Conservation (phyloP, 371 early-diverging fungal genomes). For the Blakeslea trispora region DNA sequence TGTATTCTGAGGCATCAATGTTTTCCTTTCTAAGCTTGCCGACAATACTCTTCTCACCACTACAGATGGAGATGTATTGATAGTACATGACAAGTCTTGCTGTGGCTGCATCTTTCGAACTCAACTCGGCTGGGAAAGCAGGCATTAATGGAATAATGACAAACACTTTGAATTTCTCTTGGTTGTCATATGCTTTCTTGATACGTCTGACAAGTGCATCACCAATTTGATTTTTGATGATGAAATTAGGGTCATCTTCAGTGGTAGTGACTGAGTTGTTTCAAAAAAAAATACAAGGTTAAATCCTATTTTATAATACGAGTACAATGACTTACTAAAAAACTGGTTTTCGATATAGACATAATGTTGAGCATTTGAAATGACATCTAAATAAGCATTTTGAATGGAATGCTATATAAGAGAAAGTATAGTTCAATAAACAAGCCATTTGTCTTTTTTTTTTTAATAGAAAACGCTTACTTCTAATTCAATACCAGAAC, state of each 20-base stretch:
- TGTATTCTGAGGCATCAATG: conserved; percentile 65
- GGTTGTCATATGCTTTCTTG: conserved; percentile 65
- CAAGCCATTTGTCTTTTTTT: background rate
- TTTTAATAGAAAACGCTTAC: too few species aligned
- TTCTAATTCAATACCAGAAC: conserved; percentile 61
- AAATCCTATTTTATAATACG: conserved; percentile 8
- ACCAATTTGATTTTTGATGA: conserved; percentile 78
- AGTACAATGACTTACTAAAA: conserved; percentile 67
- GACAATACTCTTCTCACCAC: conserved; percentile 67
- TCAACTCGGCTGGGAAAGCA: conserved; percentile 85
- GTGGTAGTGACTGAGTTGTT: conserved; percentile 65
- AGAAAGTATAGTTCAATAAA: too few species aligned
- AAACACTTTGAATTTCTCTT: conserved; percentile 78
- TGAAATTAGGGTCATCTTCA: conserved; percentile 43
- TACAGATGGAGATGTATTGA: conserved; percentile 74
- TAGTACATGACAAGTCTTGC: conserved; percentile 73
- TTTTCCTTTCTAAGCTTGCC: conserved; percentile 51
- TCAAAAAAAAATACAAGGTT: too few species aligned
- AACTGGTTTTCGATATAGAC: conserved; percentile 97
- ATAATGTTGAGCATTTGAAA: conserved; percentile 76
- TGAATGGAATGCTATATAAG: conserved; percentile 72
- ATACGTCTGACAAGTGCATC: conserved; percentile 81
- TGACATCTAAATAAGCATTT: conserved; percentile 78
- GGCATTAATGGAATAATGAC: conserved; percentile 92
- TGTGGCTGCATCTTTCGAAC: conserved; percentile 74